Conservation (phyloP, 306 rosid species). For the Prunus campanulata region DNA sequence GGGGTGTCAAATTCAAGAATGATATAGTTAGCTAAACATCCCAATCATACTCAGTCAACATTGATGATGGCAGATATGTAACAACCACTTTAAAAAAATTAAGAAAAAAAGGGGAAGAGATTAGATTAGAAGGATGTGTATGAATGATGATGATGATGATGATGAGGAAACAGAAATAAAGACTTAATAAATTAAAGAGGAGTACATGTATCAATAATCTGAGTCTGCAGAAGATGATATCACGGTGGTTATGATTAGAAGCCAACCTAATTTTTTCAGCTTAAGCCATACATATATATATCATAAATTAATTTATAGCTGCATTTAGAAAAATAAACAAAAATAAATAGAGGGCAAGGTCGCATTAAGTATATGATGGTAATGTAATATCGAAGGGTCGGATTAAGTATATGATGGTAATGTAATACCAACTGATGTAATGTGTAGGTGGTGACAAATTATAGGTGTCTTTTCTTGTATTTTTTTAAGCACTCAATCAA, state of each 20-base stretch:
- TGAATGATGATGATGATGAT: no score
- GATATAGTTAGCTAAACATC: not conserved
- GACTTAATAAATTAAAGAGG: no score
- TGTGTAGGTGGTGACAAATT: not conserved
- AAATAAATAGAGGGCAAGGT: not conserved
- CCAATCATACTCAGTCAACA: not conserved
- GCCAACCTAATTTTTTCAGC: not conserved
- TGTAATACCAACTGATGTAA: conserved; percentile 25
- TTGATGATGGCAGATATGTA: not conserved
- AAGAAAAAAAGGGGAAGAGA: no score
- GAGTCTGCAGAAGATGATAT: no score
- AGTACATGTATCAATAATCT: not conserved
- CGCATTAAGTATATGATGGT: not conserved
- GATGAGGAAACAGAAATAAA: no score
- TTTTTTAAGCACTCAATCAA: not conserved
- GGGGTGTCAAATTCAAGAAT: no score
- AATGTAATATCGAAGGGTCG: not conserved
- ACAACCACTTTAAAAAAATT: no score
- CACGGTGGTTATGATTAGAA: not conserved
- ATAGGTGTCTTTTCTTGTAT: not conserved
- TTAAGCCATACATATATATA: not conserved
- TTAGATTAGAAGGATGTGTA: no score
- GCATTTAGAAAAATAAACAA: not conserved
- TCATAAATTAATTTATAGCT: not conserved
- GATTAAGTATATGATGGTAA: conserved; percentile 7